These are phyloP conservation scores for Magnolia kwangsiensis DNA, from an alignment of 164 flowering plant species.

Conservation along the genomic window DNA sequence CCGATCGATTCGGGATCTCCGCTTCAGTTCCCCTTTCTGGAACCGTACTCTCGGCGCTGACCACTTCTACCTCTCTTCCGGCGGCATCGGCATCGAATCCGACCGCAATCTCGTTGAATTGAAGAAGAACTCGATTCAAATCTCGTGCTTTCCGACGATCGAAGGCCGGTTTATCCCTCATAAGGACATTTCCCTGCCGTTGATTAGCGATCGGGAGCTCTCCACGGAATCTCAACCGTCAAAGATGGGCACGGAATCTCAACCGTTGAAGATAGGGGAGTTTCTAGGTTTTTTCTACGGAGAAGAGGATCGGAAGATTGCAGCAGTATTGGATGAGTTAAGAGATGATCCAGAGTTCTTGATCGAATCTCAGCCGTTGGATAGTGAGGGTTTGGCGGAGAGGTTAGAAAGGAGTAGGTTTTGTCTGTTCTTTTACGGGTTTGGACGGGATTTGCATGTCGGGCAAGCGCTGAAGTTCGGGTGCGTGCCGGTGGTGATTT, in stretches of 20 bases:
- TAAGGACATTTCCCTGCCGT: constrained; percentile 67
- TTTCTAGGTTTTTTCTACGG: constrained; percentile 32
- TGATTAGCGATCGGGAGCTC: constrained; percentile 6
- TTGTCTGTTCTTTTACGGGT: constrained; percentile 52
- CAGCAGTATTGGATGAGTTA: constrained; percentile 27
- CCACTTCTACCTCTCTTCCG: constrained; percentile 57
- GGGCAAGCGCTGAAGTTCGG: constrained; percentile 52
- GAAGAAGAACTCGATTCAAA: constrained; percentile 68
- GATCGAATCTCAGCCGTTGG: constrained; percentile 41
- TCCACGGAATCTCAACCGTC: constrained; percentile 1
- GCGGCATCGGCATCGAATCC: constrained; percentile 45
- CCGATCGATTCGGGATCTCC: constrained; percentile 36
- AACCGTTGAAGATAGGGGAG: constrained; percentile 7
- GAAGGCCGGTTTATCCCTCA: constrained; percentile 59
- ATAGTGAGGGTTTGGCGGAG: constrained; percentile 15
- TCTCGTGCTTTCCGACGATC: constrained; percentile 53
- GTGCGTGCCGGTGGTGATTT: constrained; percentile 74
- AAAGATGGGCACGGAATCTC: neutral
- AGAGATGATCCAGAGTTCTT: constrained; percentile 34
- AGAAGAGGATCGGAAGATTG: neutral
- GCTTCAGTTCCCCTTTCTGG: constrained; percentile 57
- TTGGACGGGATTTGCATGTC: neutral
- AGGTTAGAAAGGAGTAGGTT: constrained; percentile 36
- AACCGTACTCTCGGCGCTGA: constrained; percentile 83
- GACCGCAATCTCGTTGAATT: constrained; percentile 69